A percentile compares a stretch with the other conserved stretches of the same genome.
Conservation (phyloP, 495 filamentous ascomycete genomes). For the Pyrenula massariospora region DNA sequence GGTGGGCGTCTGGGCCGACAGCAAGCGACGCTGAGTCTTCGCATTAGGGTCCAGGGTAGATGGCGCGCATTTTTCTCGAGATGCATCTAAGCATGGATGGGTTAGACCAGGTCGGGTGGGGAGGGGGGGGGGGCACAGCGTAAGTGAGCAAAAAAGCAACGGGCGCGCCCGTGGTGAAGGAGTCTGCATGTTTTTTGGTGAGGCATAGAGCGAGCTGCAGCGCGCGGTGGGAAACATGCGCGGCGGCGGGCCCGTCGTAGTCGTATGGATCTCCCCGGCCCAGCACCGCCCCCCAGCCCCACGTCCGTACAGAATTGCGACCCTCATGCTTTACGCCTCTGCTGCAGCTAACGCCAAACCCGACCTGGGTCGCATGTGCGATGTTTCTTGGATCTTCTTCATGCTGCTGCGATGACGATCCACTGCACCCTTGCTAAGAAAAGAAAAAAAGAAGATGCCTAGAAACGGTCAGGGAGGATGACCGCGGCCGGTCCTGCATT, state of each 20-base stretch:
- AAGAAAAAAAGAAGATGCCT: not conserved
- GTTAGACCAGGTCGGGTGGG: not conserved
- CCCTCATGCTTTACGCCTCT: too few relatives aligned
- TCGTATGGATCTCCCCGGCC: not conserved
- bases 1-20: not conserved
- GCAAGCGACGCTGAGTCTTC: not conserved
- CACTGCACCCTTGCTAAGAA: not conserved
- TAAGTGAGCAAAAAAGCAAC: not conserved
- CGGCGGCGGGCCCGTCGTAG: too few relatives aligned
- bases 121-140: not conserved
- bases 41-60: not conserved
- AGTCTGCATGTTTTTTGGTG: too few relatives aligned
- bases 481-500: not conserved
- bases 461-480: not conserved
- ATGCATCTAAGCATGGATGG: not conserved
- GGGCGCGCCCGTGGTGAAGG: not conserved
- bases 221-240: not conserved
- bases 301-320: not conserved
- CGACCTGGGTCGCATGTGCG: not conserved
- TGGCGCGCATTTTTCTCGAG: not conserved
- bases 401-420: not conserved
- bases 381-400: not conserved
- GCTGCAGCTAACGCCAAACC: not conserved
- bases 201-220: too few relatives aligned
- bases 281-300: not conserved